A percentile compares a stretch with the other conserved stretches of the same genome.
Evolutionary conservation across 139 green algal species (phyloP).

Genomic region (Nannochloris sp.): DNA sequence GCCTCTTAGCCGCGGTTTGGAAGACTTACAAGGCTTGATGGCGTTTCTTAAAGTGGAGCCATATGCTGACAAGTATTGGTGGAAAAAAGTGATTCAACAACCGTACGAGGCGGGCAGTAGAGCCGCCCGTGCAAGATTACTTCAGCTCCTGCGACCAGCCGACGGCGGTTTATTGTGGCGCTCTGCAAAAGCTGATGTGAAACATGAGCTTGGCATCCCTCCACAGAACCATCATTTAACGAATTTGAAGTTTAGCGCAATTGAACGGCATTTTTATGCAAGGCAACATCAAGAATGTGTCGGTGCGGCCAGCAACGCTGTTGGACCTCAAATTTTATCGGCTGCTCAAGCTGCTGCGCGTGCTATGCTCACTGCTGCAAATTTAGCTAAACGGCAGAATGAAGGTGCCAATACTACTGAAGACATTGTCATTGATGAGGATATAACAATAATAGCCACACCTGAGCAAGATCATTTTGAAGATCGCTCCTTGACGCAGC

Average conservation of each 20-base stretch:
- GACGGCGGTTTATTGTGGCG: conserved; percentile 81
- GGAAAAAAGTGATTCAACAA: conserved; percentile 39
- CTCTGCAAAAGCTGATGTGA: conserved; percentile 68
- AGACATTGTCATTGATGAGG: neutral
- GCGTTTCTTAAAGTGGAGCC: conserved; percentile 66
- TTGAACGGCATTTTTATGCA: conserved; percentile 88
- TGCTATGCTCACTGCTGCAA: neutral
- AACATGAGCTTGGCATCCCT: conserved; percentile 69
- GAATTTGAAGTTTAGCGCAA: conserved; percentile 55
- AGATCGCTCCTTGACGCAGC: conserved; percentile 31
- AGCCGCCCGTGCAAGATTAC: conserved; percentile 13
- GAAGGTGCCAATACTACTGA: neutral
- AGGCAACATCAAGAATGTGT: conserved; percentile 56
- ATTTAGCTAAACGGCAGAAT: neutral
- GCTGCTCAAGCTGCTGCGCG: neutral
- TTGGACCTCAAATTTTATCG: conserved; percentile 19
- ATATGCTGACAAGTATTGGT: conserved; percentile 48
- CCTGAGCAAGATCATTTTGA: conserved; percentile 6
- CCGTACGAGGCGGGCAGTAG: conserved; percentile 39
- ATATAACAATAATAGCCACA: neutral
- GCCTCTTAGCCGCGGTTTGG: conserved; percentile 68
- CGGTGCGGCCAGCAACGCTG: conserved; percentile 35
- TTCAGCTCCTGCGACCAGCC: conserved; percentile 36
- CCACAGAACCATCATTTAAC: conserved; percentile 48
- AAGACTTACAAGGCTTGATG: conserved; percentile 82